Evolutionary conservation across 495 filamentous ascomycete genomes (phyloP).

Genomic region (Penicillium riverlandense): DNA sequence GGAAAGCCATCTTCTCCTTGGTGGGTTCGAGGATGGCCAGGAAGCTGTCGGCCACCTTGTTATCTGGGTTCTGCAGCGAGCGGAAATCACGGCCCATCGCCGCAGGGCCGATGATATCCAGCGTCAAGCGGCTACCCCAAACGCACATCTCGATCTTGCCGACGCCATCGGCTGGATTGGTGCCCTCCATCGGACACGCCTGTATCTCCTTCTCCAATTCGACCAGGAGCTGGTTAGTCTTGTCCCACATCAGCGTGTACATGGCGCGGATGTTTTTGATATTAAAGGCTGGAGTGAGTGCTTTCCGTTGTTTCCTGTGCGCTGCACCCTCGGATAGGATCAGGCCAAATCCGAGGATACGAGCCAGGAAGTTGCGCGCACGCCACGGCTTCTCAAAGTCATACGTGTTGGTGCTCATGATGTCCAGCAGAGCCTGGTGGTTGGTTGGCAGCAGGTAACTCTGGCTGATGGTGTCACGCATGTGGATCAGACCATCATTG

Average conservation of each 20-base stretch:
- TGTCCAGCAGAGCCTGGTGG: constrained; percentile 41
- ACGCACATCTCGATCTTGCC: constrained; percentile 58
- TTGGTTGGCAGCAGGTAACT: constrained; percentile 33
- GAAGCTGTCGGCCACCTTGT: constrained; percentile 63
- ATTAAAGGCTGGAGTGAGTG: constrained; percentile 75
- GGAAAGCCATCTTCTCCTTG: constrained; percentile 38
- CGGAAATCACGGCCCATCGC: constrained; percentile 77
- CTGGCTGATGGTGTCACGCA: constrained; percentile 40
- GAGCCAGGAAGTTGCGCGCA: constrained; percentile 47
- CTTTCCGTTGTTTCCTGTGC: constrained; percentile 65
- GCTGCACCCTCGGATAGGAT: constrained; percentile 76
- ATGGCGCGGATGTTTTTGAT: constrained; percentile 78
- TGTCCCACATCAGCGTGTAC: constrained; percentile 73
- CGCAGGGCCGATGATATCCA: constrained; percentile 82
- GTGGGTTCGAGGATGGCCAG: constrained; percentile 44
- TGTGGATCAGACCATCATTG: constrained; percentile 83
- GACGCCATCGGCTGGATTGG: constrained; percentile 28
- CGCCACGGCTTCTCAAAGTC: constrained; percentile 46
- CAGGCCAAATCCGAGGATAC: constrained; percentile 68
- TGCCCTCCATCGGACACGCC: constrained; percentile 25
- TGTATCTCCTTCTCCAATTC: constrained; percentile 35
- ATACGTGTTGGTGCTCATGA: constrained; percentile 49
- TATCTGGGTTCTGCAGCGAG: constrained; percentile 56
- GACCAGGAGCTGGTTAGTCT: constrained; percentile 35
- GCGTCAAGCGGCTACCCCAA: constrained; percentile 66